phyloP scores from a whole-genome alignment of 2,329 filamentous ascomycete species.

The Fusarium concolor region DNA sequence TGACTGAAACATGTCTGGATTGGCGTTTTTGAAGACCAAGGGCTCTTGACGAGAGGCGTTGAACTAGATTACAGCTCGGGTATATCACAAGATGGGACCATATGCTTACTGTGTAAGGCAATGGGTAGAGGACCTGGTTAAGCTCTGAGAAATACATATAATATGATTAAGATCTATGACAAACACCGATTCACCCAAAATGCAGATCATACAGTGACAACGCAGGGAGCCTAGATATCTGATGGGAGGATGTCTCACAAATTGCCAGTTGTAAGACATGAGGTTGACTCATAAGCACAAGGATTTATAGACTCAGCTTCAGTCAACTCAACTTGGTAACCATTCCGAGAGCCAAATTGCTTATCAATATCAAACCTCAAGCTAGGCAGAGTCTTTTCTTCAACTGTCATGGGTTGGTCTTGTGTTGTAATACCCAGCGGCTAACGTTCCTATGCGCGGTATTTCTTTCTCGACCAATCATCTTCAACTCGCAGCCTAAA shows the following conservation, averaged over 20 bases:
- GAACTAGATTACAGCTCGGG: conserved; percentile 21
- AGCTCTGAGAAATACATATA: conserved; percentile 3
- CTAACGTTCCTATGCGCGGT: conserved; percentile 3
- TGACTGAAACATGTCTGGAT: conserved; percentile 10
- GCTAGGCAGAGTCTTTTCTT: background rate
- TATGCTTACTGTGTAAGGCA: conserved; percentile 1
- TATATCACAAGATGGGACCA: conserved; percentile 2
- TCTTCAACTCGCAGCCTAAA: conserved; percentile 31
- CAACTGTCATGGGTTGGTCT: background rate
- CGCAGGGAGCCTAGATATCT: background rate
- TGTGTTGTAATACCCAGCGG: no score
- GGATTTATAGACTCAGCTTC: background rate
- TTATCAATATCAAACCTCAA: no score
- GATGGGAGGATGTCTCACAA: background rate
- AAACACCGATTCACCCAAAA: background rate
- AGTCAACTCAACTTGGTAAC: background rate
- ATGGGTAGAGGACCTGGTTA: conserved; percentile 2
- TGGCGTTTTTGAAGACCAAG: conserved; percentile 30
- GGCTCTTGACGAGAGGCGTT: conserved; percentile 15
- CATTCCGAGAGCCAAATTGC: background rate
- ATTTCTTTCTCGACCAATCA: conserved; percentile 28
- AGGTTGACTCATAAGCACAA: background rate
- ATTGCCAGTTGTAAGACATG: background rate
- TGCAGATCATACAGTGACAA: background rate
- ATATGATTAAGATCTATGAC: background rate